Percentiles rank a stretch among this genome's conserved stretches.
These are phyloP conservation scores for Ilyonectria sp. DNA, from an alignment of 2,329 filamentous ascomycete species.

Conservation along the genomic window DNA sequence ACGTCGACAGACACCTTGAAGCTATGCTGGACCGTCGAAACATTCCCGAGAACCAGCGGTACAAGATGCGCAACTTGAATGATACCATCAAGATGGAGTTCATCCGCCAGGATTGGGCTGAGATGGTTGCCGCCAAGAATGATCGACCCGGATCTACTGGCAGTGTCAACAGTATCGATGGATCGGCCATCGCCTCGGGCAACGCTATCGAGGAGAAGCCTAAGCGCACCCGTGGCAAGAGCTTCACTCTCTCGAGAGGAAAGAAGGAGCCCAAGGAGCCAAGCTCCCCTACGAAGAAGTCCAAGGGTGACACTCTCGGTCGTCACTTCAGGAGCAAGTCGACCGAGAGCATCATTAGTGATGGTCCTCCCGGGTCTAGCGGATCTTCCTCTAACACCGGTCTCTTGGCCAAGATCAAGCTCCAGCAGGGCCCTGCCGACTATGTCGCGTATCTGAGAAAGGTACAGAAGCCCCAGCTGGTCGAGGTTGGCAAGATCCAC, in stretches of 20 bases:
- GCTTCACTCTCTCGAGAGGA: conserved; percentile 81
- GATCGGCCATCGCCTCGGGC: conserved; percentile 55
- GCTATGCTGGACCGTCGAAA: conserved; percentile 86
- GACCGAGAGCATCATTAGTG: conserved; percentile 76
- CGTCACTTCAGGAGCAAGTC: conserved; percentile 81
- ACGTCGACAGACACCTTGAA: conserved; percentile 72
- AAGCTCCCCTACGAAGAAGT: conserved; percentile 80
- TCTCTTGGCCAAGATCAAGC: conserved; percentile 79
- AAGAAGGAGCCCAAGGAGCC: conserved; percentile 75
- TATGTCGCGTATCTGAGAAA: conserved; percentile 90
- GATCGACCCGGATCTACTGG: conserved; percentile 62
- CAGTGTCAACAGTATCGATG: conserved; percentile 56
- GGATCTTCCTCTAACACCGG: conserved; percentile 69
- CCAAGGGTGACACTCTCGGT: conserved; percentile 75
- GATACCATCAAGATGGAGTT: conserved; percentile 96
- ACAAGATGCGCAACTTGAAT: conserved; percentile 93
- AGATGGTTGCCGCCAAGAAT: conserved; percentile 69
- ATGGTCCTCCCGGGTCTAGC: conserved; percentile 68
- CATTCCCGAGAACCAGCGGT: conserved; percentile 92
- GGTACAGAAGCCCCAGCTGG: conserved; percentile 83
- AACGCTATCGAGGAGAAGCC: conserved; percentile 64
- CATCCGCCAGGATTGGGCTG: conserved; percentile 88
- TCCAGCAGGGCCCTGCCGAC: conserved; percentile 82
- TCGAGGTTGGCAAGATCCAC: conserved; percentile 96
- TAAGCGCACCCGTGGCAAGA: conserved; percentile 66